Evolutionary conservation across 2,329 filamentous ascomycete genomes (phyloP), one percentile per base, ranked within the genome.

Genomic region (Cordyceps cicadae): DNA sequence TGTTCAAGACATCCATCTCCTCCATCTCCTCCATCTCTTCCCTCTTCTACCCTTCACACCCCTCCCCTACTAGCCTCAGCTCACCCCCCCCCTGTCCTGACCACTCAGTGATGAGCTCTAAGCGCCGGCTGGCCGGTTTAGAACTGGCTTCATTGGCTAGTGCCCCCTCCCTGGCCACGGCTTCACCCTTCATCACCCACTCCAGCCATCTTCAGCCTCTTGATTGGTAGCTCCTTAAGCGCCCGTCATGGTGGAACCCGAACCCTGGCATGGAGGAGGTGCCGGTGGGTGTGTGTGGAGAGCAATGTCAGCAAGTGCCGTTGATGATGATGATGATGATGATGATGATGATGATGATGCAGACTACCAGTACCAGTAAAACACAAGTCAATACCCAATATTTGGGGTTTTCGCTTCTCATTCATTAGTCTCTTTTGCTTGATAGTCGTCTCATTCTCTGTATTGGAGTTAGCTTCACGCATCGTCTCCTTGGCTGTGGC

Each of bases 71-170:
- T 8, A 9, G 37, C 17, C n/a, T 5, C 24, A 4, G 14, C 51
- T 32, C 48, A 39, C 53, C 37, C 53, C 39, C 53, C 39, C 14
- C 15, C 12, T 37, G 37, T 5, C 14, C 11, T 24, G 56, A 24
- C 56, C 56, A 59, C 19, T 59, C 56, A 59, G 56, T 46, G 14
- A 52, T 50, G 56, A 61, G 63, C 62, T 64, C 61, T 74, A 74
- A 74, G 72, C 72, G 72, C 72, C 71, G 66, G 66, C 15, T 26
- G 32, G 54, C 43, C 46, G 24, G 34, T 58, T 58, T 43, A 43
- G 46, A 19, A 51, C 55, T 58, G 46, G 55, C 55, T 58, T 51
- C 46, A 58, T 58, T 58, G 55, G 55, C 55, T 51, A 58, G 55
- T 51, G 55, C 32, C 54, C 32, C 32, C 32, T 11, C 39, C n/a